These are phyloP conservation scores for Nyctanthes arbortristis DNA, from an alignment of 257 asterid species.

Conservation along the genomic window DNA sequence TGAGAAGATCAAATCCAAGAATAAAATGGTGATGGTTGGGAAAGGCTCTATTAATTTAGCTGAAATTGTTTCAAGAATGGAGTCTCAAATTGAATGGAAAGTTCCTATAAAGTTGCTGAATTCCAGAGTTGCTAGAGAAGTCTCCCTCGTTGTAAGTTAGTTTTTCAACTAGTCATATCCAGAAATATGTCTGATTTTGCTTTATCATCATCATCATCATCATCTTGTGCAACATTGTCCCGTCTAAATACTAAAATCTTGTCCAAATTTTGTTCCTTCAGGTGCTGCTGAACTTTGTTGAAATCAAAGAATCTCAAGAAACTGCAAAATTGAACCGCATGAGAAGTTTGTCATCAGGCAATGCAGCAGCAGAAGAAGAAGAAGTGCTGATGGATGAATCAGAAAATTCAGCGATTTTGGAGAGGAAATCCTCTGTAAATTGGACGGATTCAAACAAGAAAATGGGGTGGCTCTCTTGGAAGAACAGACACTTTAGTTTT, in stretches of 20 bases:
- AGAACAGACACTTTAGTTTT: constrained; percentile 51
- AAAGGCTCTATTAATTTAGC: constrained; percentile 50
- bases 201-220: no score
- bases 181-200: background rate
- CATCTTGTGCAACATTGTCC: background rate
- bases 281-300: constrained; percentile 52
- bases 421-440: constrained; percentile 15
- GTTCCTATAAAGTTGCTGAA: constrained; percentile 49
- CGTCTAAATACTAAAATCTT: background rate
- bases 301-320: constrained; percentile 38
- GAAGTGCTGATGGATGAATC: constrained; percentile 34
- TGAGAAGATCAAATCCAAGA: constrained; percentile 36
- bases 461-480: constrained; percentile 61
- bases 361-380: constrained; percentile 12
- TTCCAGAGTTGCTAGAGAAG: constrained; percentile 40
- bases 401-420: constrained; percentile 18
- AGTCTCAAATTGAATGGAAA: constrained; percentile 38
- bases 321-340: background rate
- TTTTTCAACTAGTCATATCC: background rate
- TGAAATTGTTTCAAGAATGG: constrained; percentile 48
- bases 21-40: constrained; percentile 54
- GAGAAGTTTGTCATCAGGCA: background rate
- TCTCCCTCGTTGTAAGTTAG: constrained; percentile 53
- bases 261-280: constrained; percentile 17
- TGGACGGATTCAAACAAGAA: constrained; percentile 42